Evolutionary conservation across 2,329 filamentous ascomycete species (phyloP), one percentile per base, ranked within the genome.

Genomic region (Penicillium vulpinum): DNA sequence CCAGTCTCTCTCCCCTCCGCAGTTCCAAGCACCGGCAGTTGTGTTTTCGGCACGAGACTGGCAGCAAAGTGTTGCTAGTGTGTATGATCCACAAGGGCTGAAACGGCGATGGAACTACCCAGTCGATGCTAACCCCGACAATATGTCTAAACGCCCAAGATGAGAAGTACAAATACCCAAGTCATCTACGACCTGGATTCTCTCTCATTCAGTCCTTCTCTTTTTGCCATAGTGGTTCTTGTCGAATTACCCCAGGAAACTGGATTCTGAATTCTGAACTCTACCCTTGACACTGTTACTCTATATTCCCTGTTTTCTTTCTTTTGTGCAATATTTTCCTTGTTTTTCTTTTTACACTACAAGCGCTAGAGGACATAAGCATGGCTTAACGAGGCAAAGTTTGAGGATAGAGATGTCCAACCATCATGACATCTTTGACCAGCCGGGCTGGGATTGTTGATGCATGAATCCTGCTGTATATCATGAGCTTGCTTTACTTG

Each of bases 21-120:
- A 72, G 26, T 72, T 71, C 51, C 69, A 66, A 50, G 61, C 65
- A 41, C 70, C 67, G 16, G 70, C 67, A n/a, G 67, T 75, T 16
- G 62, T 77, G 21, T 76, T 80, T 33, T 77, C 75, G 9, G 76
- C 77, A 11, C 70, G 75, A 50, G 77, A 80, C 50, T 80, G 77
- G 77, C 77, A 80, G 56, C 75, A 77, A 60, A 79, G 76, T 58
- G 77, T 80, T 56, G 77, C 77, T 16, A 79, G 77, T 60, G 77
- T 79, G 9, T 78, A 74, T 61, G 77, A 79, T 59, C 74, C 77
- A 15, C 73, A 77, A 36, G 77, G 77, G 13, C 54, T 78, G 47
- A 79, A 79, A 62, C 70, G 77, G 48, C 69, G 75, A 44, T 79
- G 76, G 76, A 73, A 77, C 49, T 74, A 74, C 58, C 71, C 73